Base-by-base conservation (phyloP, 805 yeast genomes). In the Priceomyces haplophilus region DNA sequence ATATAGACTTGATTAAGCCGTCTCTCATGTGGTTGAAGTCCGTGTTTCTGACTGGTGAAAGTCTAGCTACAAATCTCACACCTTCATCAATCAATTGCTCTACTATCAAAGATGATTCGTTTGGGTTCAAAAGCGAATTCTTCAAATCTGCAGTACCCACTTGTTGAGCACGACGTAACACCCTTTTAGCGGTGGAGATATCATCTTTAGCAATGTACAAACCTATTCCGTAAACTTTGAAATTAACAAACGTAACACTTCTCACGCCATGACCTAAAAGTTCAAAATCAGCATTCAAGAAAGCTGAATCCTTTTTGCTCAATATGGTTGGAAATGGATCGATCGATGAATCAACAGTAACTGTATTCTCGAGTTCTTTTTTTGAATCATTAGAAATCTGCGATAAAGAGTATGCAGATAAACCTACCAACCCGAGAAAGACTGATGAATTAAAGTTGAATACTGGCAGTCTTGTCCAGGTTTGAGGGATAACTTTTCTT, bases 11-110 rank as follows among this genome's bases (percentile, higher is more conserved):
- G 38, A 88, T 77, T 47, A 93, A 77, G 0, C 98, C 98, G 58
- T 93, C 98, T 50, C 85, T 78, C 55, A 91, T 65, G 59, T 93
- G 98, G 48, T 81, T 80, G 64, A 85, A 89, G 64, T 91, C 97
- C 1, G 98, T 91, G 61, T 86, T 88, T 58, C 97, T 78, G 13
- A 84, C 81, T 0, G 99, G 97, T 8, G 85, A 82, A 45, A 91
- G 83, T 48, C 95, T 73, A 19, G 89, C 83, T 35, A 82, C 69
- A 51, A 88, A 75, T 44, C 80, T 75, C 27, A 84, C 76, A 11
- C 81, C 78, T 8, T 78, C 62, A 34, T 77, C 79, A 32, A 89
- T 58, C 37, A 90, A 65, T 42, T 75, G 71, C 15, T 75, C 72
- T 21, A 88, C 62, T 15, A 88, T 55, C 2, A 75, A 69, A 7